Percentiles rank a stretch among this genome's conserved stretches.
These are phyloP conservation scores for Conticribra guillardii DNA, from an alignment of 108 stramenopile species.

Conservation along the genomic window DNA sequence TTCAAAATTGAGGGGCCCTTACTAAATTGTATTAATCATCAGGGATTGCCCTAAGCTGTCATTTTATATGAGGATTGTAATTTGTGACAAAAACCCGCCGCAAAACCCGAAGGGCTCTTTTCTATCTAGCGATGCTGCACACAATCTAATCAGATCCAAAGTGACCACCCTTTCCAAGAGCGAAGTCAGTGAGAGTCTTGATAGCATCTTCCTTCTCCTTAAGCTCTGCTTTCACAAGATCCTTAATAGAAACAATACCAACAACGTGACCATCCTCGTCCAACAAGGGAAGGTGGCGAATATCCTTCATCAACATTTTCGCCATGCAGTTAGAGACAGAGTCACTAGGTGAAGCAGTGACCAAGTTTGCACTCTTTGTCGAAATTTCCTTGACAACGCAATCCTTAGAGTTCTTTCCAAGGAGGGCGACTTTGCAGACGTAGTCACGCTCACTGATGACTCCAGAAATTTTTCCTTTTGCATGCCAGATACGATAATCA, in stretches of 20 bases:
- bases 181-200: conserved; percentile 49
- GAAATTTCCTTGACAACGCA: conserved; percentile 68
- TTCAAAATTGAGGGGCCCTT: too few species aligned
- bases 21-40: too few species aligned
- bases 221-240: conserved; percentile 53
- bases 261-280: conserved; percentile 56
- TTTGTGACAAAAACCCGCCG: too few species aligned
- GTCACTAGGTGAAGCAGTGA: conserved; percentile 61
- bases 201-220: conserved; percentile 54
- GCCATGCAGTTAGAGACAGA: conserved; percentile 66
- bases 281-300: conserved; percentile 70
- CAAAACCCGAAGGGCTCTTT: neutral
- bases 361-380: conserved; percentile 62
- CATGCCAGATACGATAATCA: neutral
- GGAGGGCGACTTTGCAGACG: conserved; percentile 71
- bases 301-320: conserved; percentile 77
- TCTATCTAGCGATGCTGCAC: neutral
- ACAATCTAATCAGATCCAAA: conserved; percentile 43
- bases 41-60: too few species aligned
- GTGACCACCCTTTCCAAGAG: conserved; percentile 59
- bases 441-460: conserved; percentile 75
- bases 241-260: conserved; percentile 57
- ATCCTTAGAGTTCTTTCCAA: conserved; percentile 62
- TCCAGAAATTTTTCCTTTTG: conserved; percentile 59
- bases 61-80: too few species aligned